Evolutionary conservation across 2,329 filamentous ascomycete species (phyloP), one percentile per base, ranked within the genome.

Genomic region (Apiospora sp.): DNA sequence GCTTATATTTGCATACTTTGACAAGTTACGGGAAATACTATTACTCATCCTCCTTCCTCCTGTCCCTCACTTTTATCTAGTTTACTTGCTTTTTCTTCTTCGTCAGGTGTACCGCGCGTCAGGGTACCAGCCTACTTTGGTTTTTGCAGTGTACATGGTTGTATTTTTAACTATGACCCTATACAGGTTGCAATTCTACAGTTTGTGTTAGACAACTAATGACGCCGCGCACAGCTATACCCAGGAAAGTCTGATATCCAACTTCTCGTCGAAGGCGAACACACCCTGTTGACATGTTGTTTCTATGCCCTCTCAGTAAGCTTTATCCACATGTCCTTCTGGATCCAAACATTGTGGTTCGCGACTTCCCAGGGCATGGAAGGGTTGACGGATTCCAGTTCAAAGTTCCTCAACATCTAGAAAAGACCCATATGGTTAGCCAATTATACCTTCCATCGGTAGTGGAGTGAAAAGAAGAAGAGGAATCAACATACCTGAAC

Each of bases 261-360:
- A 12, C 13, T 19, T 58, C 6, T 22, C 4, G 27, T 6, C 14
- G 14, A 6, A 22, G 27, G 5, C 51, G 6, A 37, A 58, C 10
- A 19, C 14, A 5, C 24, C 51, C n/a, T n/a, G n/a, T n/a, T n/a
- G n/a, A n/a, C 14, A 19, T 22, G 13, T 22, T 61, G 30, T 10
- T 8, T 2, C 37, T 41, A 64, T 41, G 19, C 6, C 43, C 67
- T 68, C 68, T 71, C 51, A 6, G 69, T 37, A 30, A 71, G 14
- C 34, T 44, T 68, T 12, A 24, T 22, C 22, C 71, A 72, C 71
- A 72, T 69, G 0, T 72, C 71, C 2, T n/a, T 72, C 22, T 72
- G 71, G 22, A 61, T 3, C 48, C 68, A 72, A 2, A 72, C 37
- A 51, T 64, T 72, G 67, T 58, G 54, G 34, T 69, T 64, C 30